A percentile compares a stretch with the other conserved stretches of the same genome.
Conservation (phyloP, 192 early-diverging fungal genomes). For the Pilobolus umbonatus region DNA sequence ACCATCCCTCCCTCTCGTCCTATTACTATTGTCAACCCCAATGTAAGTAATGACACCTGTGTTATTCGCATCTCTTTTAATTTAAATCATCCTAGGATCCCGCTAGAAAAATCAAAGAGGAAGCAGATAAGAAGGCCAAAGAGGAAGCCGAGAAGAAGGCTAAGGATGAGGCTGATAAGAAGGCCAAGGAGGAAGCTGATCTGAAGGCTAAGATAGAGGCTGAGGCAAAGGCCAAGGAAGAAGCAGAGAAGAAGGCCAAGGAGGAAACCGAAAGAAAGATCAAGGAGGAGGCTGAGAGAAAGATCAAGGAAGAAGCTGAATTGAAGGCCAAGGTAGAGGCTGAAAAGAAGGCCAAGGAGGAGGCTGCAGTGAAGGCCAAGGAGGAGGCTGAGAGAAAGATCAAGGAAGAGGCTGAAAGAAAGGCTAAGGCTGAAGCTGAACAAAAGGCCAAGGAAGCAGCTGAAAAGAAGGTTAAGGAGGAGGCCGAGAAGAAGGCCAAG, state of each 20-base stretch:
- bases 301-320: slow-evolving; percentile 19
- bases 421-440: slow-evolving; percentile 20
- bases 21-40: slow-evolving; percentile 49
- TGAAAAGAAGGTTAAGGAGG: slow-evolving; percentile 9
- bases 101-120: slow-evolving; percentile 36
- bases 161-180: slow-evolving; percentile 16
- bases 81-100: too few relatives aligned
- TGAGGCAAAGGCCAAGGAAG: slow-evolving; percentile 22
- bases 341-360: slow-evolving; percentile 9
- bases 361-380: slow-evolving; percentile 11
- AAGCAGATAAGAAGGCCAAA: slow-evolving; percentile 25
- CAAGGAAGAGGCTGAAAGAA: slow-evolving; percentile 7
- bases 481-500: slow-evolving; percentile 21
- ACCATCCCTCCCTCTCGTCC: slow-evolving; percentile 13
- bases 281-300: slow-evolving; percentile 15
- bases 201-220: slow-evolving; percentile 15
- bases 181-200: slow-evolving; percentile 20
- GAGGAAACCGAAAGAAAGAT: slow-evolving; percentile 22
- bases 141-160: slow-evolving; percentile 22
- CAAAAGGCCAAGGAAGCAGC: neutral
- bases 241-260: slow-evolving; percentile 20
- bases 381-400: slow-evolving; percentile 17
- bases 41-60: slow-evolving; percentile 38
- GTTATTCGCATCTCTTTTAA: neutral
- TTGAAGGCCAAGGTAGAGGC: slow-evolving; percentile 15